Evolutionary conservation across 306 rosid species (phyloP).

Genomic region (Quercus gilva): DNA sequence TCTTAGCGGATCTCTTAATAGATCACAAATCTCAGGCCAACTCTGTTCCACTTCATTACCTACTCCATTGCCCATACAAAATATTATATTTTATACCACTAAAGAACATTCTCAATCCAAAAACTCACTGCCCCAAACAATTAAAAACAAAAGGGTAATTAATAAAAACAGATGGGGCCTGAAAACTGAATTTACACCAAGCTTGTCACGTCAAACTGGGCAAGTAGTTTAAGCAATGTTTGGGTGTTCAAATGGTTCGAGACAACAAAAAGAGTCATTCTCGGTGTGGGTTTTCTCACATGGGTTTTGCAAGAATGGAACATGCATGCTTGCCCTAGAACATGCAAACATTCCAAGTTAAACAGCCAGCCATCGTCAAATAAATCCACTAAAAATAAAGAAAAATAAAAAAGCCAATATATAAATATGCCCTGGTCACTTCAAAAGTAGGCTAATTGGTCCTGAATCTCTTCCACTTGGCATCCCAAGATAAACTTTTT

Average conservation of each 20-base stretch:
- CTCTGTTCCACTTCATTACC: conserved; percentile 18
- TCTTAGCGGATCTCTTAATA: conserved; percentile 13
- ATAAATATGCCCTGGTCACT: conserved; percentile 35
- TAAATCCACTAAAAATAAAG: conserved; percentile 1
- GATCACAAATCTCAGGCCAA: conserved; percentile 17
- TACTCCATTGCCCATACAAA: not conserved
- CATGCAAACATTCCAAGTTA: conserved; percentile 43
- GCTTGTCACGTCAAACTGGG: conserved; percentile 32
- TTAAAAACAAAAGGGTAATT: not conserved
- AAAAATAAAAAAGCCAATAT: conserved; percentile 7
- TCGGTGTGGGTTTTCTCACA: conserved; percentile 48
- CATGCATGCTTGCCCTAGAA: conserved; percentile 37
- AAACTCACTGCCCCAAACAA: not conserved
- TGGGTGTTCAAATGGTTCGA: conserved; percentile 18
- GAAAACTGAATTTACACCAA: not conserved
- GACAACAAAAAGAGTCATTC: conserved; percentile 27
- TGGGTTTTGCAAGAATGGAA: conserved; percentile 44
- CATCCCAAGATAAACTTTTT: conserved; percentile 52
- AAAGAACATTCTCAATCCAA: not conserved
- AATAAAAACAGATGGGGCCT: conserved; percentile 1
- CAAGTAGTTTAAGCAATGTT: conserved; percentile 30
- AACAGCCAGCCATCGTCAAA: conserved; percentile 7
- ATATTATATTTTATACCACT: not conserved
- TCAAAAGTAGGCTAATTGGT: conserved; percentile 29
- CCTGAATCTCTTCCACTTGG: conserved; percentile 47